Evolutionary conservation across 805 yeast species (phyloP).

Genomic region (Nakazawaea anatomiae): DNA sequence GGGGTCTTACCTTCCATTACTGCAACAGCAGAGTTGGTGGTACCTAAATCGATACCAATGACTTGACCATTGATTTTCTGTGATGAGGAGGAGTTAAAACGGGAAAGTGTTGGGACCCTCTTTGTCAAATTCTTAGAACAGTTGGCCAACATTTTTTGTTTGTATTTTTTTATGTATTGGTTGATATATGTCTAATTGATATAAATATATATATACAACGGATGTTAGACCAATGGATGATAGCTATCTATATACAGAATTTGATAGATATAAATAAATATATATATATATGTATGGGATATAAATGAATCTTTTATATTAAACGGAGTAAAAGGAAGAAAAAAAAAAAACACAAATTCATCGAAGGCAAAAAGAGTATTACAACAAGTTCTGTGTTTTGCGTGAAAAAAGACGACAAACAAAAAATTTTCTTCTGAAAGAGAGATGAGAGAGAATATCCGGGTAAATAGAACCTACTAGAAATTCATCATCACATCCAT

Average conservation of each 20-base stretch:
- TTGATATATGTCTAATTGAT: background rate
- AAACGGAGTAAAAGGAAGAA: no score
- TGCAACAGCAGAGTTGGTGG: constrained; percentile 85
- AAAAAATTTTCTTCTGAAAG: background rate
- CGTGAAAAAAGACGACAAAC: background rate
- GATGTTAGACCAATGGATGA: background rate
- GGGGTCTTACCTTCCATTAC: constrained; percentile 60
- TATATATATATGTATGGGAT: background rate
- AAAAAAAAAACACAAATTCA: no score
- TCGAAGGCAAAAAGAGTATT: no score
- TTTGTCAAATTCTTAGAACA: constrained; percentile 4
- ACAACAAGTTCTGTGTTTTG: background rate
- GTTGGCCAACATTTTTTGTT: constrained; percentile 4
- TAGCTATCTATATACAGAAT: no score
- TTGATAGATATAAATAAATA: background rate
- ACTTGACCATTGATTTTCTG: constrained; percentile 37
- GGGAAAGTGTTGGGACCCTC: constrained; percentile 9
- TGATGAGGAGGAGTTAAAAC: constrained; percentile 17
- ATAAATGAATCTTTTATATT: no score
- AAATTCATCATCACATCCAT: background rate
- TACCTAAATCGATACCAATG: constrained; percentile 79
- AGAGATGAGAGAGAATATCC: background rate
- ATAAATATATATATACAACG: background rate
- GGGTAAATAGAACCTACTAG: background rate
- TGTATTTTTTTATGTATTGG: no score